phyloP scores from a whole-genome alignment of 2,329 filamentous ascomycete genomes.

The Sclerotinia glacialis region DNA sequence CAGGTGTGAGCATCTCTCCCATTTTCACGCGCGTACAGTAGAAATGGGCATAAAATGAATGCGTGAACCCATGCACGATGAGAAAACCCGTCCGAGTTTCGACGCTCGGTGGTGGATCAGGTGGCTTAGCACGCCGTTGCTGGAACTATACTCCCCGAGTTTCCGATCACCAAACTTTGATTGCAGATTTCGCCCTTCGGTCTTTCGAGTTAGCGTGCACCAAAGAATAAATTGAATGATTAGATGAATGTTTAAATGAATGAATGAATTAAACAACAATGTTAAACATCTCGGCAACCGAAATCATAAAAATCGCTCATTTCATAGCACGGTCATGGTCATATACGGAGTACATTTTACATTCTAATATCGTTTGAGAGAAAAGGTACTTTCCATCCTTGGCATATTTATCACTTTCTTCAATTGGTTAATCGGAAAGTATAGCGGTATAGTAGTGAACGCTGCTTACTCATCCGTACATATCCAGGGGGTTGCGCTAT shows the following conservation, averaged over 20 bases:
- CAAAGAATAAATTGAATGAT: no score
- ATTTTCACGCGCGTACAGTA: not conserved
- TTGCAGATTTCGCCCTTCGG: not conserved
- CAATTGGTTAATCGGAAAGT: not conserved
- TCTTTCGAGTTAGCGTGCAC: not conserved
- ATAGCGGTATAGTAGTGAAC: not conserved
- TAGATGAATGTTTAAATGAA: not conserved
- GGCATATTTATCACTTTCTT: not conserved
- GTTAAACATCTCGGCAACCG: not conserved
- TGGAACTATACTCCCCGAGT: not conserved
- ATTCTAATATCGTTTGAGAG: not conserved
- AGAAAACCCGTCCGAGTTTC: not conserved
- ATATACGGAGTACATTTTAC: not conserved
- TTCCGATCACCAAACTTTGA: not conserved
- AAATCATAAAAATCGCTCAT: not conserved
- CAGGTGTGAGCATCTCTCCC: not conserved
- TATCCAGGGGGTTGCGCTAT: not conserved
- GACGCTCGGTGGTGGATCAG: not conserved
- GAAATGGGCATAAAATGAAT: not conserved
- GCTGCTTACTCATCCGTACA: not conserved
- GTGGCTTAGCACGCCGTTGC: not conserved
- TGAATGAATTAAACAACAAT: not conserved
- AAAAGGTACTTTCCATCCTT: not conserved
- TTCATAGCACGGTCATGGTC: not conserved
- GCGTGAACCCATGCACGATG: not conserved